Percentiles rank a stretch among this genome's conserved stretches.
Conservation (phyloP, 345 rosid species). For the Citrus australasica region DNA sequence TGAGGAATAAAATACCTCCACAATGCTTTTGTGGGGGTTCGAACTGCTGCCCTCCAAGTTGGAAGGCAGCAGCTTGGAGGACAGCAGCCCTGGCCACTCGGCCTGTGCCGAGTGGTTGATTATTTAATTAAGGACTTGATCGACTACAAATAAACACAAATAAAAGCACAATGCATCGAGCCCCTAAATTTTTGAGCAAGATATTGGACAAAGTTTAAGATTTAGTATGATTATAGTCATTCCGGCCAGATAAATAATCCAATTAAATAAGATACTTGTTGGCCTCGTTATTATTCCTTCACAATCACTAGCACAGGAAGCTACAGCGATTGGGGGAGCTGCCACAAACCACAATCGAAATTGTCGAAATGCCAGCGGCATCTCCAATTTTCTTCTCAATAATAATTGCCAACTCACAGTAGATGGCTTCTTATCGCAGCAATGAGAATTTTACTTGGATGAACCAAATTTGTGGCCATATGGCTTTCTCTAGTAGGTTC, state of each 20-base stretch:
- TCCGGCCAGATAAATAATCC: not conserved
- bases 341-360: not conserved
- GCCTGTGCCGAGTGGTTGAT: no score
- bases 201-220: not conserved
- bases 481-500: not conserved
- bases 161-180: constrained; percentile 4
- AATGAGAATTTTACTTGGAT: not conserved
- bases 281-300: not conserved
- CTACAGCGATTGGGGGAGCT: not conserved
- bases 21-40: no score
- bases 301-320: not conserved
- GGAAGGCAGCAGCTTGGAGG: no score
- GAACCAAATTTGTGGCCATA: not conserved
- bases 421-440: constrained; percentile 7
- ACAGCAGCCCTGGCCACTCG: no score
- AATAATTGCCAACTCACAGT: not conserved
- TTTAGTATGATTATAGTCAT: not conserved
- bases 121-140: not conserved
- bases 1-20: no score
- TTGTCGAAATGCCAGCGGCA: not conserved
- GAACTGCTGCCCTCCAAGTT: no score
- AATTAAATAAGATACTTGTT: not conserved
- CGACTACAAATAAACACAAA: not conserved
- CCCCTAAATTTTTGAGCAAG: constrained; percentile 6
- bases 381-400: not conserved